Base-by-base conservation (phyloP, 202 grass and related monocot species). In the Schoenoplectus tabernaemontani region DNA sequence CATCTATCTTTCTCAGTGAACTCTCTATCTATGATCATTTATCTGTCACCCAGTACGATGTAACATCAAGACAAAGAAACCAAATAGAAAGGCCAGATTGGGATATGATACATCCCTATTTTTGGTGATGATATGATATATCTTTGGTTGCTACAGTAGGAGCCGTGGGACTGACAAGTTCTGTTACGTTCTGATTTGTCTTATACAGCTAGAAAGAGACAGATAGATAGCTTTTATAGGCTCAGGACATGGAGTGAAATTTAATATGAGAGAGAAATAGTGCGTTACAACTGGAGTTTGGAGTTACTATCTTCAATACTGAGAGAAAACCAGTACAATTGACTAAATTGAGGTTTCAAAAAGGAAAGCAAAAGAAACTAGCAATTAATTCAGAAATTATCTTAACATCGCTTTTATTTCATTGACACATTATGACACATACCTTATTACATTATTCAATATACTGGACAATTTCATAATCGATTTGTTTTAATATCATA, bases 251-350 rank as follows among this genome's bases (percentile, higher is more conserved):
- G 38, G 17, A 23, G 0, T 19, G 12, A 1, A 50, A 50, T 72
- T 72, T 30, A 72, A 73, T 73, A 73, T 50, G 69, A 73, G 69
- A 73, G 44, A 73, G 69, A 73, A 73, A 73, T 22, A 69, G 65
- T 69, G 64, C 11, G 64, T 44, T 46, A 69, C 65, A 69, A 44
- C 65, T 69, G 39, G 28, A 61, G 59, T 60, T 12, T 63, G 30
- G 15, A 22, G 4, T 19, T 19, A 4, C 17, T 8, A 24, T 68
- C 64, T 12, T 67, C 37, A 20, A 7, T 17, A 7, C 30, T 36
- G 9, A 34, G 59, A 34, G 24, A 10, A 16, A 33, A 32, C 30
- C 6, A 39, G 17, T 56, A 51, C 16, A 51, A 15, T 51, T 51
- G 28, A 28, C 28, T 28, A 28, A 39, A 39, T 39, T 39, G 37